Percentiles rank a stretch among this genome's conserved stretches.
Evolutionary conservation across 768 basidiomycete species (phyloP).

Genomic region (Leucocoprinus birnbaumii): DNA sequence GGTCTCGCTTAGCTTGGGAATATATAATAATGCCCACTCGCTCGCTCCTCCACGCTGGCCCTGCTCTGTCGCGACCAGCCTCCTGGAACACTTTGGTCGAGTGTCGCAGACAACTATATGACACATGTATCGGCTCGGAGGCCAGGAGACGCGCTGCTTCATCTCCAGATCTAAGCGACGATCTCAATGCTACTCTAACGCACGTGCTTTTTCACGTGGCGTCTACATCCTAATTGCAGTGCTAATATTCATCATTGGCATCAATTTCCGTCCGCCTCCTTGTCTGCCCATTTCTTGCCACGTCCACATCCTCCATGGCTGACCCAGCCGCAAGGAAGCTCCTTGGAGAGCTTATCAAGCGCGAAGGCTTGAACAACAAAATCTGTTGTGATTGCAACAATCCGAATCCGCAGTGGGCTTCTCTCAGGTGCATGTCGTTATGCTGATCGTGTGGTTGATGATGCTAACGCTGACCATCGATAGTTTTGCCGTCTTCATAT

Average conservation of each 20-base stretch:
- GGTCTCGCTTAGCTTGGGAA: neutral
- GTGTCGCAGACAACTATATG: neutral
- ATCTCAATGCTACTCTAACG: neutral
- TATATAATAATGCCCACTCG: neutral
- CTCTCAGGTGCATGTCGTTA: slow-evolving; percentile 50
- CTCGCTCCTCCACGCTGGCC: neutral
- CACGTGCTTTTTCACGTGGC: slow-evolving; percentile 1
- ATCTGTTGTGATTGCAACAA: slow-evolving; percentile 79
- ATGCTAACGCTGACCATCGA: slow-evolving; percentile 12
- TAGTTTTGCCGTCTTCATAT: slow-evolving; percentile 87
- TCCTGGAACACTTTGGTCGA: too few relatives aligned
- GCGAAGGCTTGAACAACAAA: slow-evolving; percentile 73
- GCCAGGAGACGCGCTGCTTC: too few relatives aligned
- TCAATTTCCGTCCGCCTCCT: neutral
- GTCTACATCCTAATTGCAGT: neutral
- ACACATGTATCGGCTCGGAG: neutral
- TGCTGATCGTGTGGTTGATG: slow-evolving; percentile 8
- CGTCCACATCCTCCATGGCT: slow-evolving; percentile 27
- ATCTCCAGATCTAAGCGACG: neutral
- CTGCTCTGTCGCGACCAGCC: neutral
- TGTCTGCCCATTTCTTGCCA: neutral
- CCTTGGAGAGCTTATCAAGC: slow-evolving; percentile 72
- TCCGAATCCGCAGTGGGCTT: slow-evolving; percentile 97
- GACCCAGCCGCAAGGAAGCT: slow-evolving; percentile 68
- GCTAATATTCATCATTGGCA: neutral